A percentile compares a stretch with the other conserved stretches of the same genome.
Conservation (phyloP, 1,139 yeast genomes). For the Diutina ranongensis region DNA sequence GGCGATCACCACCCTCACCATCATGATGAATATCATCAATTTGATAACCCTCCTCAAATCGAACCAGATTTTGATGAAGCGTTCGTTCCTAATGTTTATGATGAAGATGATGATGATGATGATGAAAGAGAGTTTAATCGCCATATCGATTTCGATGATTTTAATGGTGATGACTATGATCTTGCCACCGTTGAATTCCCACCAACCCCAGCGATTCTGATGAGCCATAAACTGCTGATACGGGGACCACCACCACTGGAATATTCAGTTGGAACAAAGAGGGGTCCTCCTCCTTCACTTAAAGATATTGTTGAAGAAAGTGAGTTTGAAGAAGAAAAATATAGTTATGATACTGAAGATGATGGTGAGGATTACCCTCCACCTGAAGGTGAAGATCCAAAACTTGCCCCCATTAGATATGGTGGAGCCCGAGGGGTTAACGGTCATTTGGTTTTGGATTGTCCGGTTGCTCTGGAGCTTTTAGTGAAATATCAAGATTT, state of each 20-base stretch:
- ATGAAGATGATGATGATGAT: conserved; percentile 28
- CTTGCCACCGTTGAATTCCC: conserved; percentile 24
- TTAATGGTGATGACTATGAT: conserved; percentile 35
- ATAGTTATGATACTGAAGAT: not conserved
- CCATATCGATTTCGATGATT: conserved; percentile 27
- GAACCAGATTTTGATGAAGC: conserved; percentile 20
- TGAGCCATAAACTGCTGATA: not conserved
- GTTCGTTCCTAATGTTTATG: conserved; percentile 37
- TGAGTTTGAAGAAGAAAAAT: not conserved
- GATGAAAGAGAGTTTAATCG: conserved; percentile 27
- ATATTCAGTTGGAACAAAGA: not conserved
- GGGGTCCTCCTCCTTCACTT: not conserved
- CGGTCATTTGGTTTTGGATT: conserved; percentile 5
- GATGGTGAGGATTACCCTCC: not conserved
- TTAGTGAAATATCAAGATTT: not conserved
- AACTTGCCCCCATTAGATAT: not conserved
- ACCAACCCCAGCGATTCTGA: conserved; percentile 11
- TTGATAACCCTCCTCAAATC: not conserved
- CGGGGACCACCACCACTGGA: conserved; percentile 5
- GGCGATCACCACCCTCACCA: not conserved
- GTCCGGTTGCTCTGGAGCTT: conserved; percentile 6
- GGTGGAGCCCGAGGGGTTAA: conserved; percentile 5
- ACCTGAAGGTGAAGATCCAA: not conserved
- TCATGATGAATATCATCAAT: not conserved
- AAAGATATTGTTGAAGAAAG: not conserved